These are phyloP conservation scores for Salvia sclarea DNA, from an alignment of 305 asterid species.

Conservation along the genomic window DNA sequence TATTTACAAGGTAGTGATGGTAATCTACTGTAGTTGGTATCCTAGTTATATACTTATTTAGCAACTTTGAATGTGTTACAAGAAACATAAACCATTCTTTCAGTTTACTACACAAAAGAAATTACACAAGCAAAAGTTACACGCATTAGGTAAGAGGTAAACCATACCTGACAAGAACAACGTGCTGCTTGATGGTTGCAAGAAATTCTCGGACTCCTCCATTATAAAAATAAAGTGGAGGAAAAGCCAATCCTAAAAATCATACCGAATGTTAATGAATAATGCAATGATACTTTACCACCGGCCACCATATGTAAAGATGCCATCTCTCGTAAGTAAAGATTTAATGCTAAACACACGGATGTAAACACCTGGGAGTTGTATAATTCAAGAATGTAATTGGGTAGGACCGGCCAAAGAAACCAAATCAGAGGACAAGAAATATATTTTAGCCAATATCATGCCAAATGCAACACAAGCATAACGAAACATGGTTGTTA, in stretches of 20 bases:
- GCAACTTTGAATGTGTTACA: constrained; percentile 7
- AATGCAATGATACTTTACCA: neutral
- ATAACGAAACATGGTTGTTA: neutral
- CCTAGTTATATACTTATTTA: neutral
- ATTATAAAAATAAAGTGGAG: constrained; percentile 82
- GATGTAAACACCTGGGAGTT: neutral
- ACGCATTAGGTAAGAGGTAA: constrained; percentile 23
- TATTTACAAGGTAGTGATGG: neutral
- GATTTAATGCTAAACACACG: neutral
- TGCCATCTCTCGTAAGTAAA: neutral
- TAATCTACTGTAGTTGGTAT: neutral
- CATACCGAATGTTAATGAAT: constrained; percentile 19
- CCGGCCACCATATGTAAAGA: constrained; percentile 1
- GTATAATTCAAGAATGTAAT: neutral
- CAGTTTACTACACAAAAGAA: neutral
- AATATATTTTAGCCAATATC: neutral
- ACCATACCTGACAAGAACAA: constrained; percentile 67
- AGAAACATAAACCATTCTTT: neutral
- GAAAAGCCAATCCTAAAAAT: constrained; percentile 73
- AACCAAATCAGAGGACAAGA: neutral
- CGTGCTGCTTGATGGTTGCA: constrained; percentile 71
- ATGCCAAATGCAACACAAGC: neutral
- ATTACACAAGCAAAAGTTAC: constrained; percentile 25
- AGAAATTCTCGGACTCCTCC: constrained; percentile 85
- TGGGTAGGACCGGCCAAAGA: neutral